These are phyloP conservation scores for Septoria linicola DNA, from an alignment of 2,329 filamentous ascomycete species.

Conservation along the genomic window DNA sequence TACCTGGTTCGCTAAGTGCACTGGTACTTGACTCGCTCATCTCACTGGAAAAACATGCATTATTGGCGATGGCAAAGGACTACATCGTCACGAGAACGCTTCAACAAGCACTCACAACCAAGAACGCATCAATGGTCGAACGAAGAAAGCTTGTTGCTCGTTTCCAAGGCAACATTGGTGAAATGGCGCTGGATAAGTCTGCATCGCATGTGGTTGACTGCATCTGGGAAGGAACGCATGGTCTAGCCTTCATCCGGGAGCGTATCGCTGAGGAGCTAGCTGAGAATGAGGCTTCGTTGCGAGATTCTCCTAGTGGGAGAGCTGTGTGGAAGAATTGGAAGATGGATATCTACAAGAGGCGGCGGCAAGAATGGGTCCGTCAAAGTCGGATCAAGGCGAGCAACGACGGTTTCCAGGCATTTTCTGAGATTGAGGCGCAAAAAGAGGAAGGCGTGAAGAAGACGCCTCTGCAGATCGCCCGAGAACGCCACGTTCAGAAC, in stretches of 20 bases:
- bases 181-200: constrained; percentile 59
- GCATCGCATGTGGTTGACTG: constrained; percentile 68
- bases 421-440: constrained; percentile 46
- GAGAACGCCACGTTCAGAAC: constrained; percentile 55
- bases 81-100: constrained; percentile 60
- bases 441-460: constrained; percentile 38
- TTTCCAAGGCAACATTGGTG: constrained; percentile 61
- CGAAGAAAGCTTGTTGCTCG: constrained; percentile 63
- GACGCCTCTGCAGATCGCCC: constrained; percentile 57
- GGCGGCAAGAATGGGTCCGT: constrained; percentile 62
- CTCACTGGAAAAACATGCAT: constrained; percentile 51
- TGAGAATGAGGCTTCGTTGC: constrained; percentile 57
- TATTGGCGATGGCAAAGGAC: constrained; percentile 65
- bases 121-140: constrained; percentile 56
- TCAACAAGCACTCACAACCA: constrained; percentile 60
- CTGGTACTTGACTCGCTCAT: constrained; percentile 65
- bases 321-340: constrained; percentile 73
- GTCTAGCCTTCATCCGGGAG: constrained; percentile 66
- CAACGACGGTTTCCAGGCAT: constrained; percentile 52
- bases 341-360: constrained; percentile 68
- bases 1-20: constrained; percentile 66
- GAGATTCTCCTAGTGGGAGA: constrained; percentile 64
- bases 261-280: constrained; percentile 63
- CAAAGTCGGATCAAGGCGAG: constrained; percentile 56
- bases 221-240: constrained; percentile 63